A percentile compares a stretch with the other conserved stretches of the same genome.
Evolutionary conservation across 2,329 filamentous ascomycete genomes (phyloP).

Genomic region (Colletotrichum sublineola): DNA sequence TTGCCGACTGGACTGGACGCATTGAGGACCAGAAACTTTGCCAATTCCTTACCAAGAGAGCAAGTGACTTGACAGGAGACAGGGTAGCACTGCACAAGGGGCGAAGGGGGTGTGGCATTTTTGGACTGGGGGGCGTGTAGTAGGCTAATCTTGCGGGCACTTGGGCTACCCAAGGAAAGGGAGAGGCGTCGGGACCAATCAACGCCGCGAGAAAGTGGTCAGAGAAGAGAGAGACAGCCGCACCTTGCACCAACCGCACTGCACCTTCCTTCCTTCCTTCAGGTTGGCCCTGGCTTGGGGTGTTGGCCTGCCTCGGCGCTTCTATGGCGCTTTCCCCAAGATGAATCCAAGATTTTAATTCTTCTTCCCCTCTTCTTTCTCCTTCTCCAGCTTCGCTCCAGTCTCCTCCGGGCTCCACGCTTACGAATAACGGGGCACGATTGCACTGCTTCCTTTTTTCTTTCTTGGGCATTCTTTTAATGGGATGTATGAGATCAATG

Average conservation of each 20-base stretch:
- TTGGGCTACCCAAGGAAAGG: not conserved
- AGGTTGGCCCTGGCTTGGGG: not conserved
- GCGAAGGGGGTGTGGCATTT: not conserved
- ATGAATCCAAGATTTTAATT: conserved; percentile 6
- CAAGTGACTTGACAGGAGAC: not conserved
- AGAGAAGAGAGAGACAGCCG: conserved; percentile 24
- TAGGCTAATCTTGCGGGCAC: conserved; percentile 7
- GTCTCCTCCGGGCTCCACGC: conserved; percentile 13
- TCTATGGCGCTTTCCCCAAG: conserved; percentile 41
- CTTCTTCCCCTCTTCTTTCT: not conserved
- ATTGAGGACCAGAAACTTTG: conserved; percentile 15
- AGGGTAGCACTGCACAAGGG: not conserved
- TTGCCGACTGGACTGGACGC: not conserved
- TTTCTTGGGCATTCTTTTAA: not conserved
- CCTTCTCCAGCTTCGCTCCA: conserved; percentile 8
- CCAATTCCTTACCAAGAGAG: conserved; percentile 12
- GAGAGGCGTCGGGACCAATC: conserved; percentile 31
- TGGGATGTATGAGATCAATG: not conserved
- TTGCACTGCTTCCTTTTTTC: not conserved
- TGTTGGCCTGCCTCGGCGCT: conserved; percentile 33
- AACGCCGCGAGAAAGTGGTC: conserved; percentile 8
- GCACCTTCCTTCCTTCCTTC: not conserved
- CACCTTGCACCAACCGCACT: not conserved
- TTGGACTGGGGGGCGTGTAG: not conserved
- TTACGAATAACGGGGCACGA: not conserved